Evolutionary conservation across 169 alveolate species (phyloP).

Genomic region (Plasmodium adleri): DNA sequence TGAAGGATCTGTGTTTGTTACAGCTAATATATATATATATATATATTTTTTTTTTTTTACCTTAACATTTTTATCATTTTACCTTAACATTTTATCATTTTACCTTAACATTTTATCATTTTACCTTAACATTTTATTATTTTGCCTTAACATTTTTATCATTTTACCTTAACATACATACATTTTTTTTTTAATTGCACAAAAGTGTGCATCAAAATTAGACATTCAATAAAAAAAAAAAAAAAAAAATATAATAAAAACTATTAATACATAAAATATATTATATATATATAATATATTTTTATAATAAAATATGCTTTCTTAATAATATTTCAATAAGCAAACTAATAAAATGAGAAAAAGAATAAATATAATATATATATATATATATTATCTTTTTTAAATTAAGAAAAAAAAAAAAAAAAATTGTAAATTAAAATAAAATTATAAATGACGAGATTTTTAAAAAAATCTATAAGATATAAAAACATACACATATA

Average conservation of each 20-base stretch:
- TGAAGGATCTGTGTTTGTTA: neutral
- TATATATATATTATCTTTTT: no score
- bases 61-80: neutral
- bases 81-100: constrained; percentile 12
- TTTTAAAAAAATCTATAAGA: no score
- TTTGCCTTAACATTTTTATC: constrained; percentile 4
- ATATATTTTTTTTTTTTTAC: neutral
- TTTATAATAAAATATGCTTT: no score
- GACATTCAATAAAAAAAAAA: constrained; percentile 43
- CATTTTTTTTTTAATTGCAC: constrained; percentile 51
- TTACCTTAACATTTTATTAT: constrained; percentile 5
- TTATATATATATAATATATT: neutral
- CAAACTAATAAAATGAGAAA: no score
- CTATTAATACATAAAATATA: neutral
- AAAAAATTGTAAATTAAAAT: no score
- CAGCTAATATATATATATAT: neutral
- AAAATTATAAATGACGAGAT: no score
- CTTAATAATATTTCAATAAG: no score
- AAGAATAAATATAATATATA: no score
- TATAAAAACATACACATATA: no score
- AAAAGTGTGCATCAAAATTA: constrained; percentile 57
- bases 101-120: constrained; percentile 8
- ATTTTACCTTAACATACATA: constrained; percentile 12
- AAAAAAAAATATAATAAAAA: constrained; percentile 5
- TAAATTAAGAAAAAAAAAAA: no score